Base-by-base conservation (phyloP, 1,284 basidiomycete genomes). In the Sanguinoderma infundibulare region DNA sequence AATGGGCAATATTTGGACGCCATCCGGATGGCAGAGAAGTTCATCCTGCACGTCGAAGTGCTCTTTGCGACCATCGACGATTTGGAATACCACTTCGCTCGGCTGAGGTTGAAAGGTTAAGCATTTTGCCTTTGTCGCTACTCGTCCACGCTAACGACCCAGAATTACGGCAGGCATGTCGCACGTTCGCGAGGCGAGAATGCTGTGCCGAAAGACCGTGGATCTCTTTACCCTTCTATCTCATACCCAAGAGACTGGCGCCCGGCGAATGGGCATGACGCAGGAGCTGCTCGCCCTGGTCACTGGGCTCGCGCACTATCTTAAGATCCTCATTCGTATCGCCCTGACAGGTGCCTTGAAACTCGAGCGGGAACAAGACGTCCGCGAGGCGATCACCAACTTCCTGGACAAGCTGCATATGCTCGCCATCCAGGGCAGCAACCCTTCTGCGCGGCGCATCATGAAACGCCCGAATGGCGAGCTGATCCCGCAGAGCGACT, bases 321-420 rank as follows among this genome's bases (percentile, higher is more conserved):
- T 99, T 74, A 99, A 99, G 81, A 98, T 99, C 74, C 87, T 99
- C 57, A 99, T 99, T 70, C 92, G 97, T 53, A 98, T 99, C 65
- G 96, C 98, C 7, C 82, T 99, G 47, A 98, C 98, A 0, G 96
- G 96, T 20, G 94, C 96, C 2, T 85, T 99, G 67, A 98, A 95
- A 77, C 85, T 99, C 47, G 98, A 99, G 76, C 84, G 96, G 62
- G 97, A 99, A 71, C 87, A 94, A 70, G 85, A 82, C 64, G 89
- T 94, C 56, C 83, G 86, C 36, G 88, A 91, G 60, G 95, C 96
- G 0, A 92, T 99, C 83, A 81, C 88, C 5, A 90, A 87, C 57
- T 98, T 98, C 80, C 85, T 99, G 62, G 94, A 95, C 69, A 91
- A 96, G 71, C 84, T 99, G 51, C 95, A 98, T 73, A 84, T 95